These are phyloP conservation scores for Castanopsis chinensis DNA, from an alignment of 306 rosid genomes.

Conservation along the genomic window DNA sequence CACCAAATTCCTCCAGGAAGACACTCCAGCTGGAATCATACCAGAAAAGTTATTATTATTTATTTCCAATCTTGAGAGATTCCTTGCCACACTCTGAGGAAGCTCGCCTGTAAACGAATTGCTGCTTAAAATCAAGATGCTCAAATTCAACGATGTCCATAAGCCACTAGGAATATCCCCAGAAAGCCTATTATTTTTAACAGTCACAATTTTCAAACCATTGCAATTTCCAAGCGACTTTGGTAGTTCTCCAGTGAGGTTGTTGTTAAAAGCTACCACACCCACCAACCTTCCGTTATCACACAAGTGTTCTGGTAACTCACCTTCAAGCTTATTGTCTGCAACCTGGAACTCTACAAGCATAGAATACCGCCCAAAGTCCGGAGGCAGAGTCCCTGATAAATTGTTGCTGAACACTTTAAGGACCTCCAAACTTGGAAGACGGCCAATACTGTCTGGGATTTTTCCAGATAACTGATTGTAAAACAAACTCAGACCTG, in stretches of 20 bases:
- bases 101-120: conserved; percentile 59
- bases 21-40: conserved; percentile 49
- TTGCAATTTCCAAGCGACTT: conserved; percentile 57
- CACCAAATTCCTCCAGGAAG: conserved; percentile 44
- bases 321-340: conserved; percentile 45
- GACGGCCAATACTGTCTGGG: conserved; percentile 51
- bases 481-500: conserved; percentile 24
- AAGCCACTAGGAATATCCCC: conserved; percentile 65
- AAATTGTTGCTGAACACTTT: conserved; percentile 43
- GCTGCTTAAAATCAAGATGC: conserved; percentile 21
- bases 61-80: conserved; percentile 43
- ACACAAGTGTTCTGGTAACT: conserved; percentile 58
- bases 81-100: conserved; percentile 42
- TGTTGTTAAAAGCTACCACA: conserved; percentile 40
- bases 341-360: conserved; percentile 35
- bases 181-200: conserved; percentile 39
- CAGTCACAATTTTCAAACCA: conserved; percentile 18
- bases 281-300: conserved; percentile 32
- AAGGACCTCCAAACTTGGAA: conserved; percentile 41
- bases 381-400: conserved; percentile 57
- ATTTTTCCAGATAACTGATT: conserved; percentile 56
- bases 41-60: conserved; percentile 57
- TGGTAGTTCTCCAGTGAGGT: conserved; percentile 59
- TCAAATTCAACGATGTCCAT: conserved; percentile 51
- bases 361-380: conserved; percentile 48